Evolutionary conservation across 768 basidiomycete genomes (phyloP).

Genomic region (Coprinopsis sp.): DNA sequence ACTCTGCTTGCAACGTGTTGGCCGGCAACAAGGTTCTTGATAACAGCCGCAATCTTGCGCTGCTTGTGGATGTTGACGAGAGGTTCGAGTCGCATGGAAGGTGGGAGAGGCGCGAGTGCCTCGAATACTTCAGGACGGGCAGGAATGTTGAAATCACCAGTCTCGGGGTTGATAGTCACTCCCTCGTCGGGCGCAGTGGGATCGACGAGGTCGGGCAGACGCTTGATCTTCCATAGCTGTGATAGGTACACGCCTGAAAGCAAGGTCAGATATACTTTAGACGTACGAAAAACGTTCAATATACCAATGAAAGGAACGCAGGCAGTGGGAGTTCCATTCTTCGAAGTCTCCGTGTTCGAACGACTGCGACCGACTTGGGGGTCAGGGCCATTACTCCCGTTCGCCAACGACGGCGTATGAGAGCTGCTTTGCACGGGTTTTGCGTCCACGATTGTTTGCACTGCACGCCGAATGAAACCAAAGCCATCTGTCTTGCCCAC

Average conservation of each 20-base stretch:
- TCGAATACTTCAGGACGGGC: constrained; percentile 78
- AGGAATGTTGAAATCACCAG: constrained; percentile 61
- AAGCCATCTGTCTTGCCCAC: constrained; percentile 65
- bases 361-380: constrained; percentile 32
- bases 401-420: constrained; percentile 50
- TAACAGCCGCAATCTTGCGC: constrained; percentile 71
- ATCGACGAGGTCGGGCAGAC: constrained; percentile 76
- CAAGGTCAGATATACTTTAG: constrained; percentile 1
- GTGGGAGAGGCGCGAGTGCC: constrained; percentile 63
- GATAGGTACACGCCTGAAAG: constrained; percentile 71
- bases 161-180: constrained; percentile 59
- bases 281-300: constrained; percentile 16
- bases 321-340: constrained; percentile 38
- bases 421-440: constrained; percentile 54
- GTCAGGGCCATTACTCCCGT: constrained; percentile 37
- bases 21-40: constrained; percentile 75
- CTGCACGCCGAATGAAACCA: constrained; percentile 62
- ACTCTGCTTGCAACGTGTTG: constrained; percentile 78
- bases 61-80: constrained; percentile 90
- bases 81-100: constrained; percentile 77
- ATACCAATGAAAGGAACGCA: constrained; percentile 84
- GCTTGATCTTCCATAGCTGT: constrained; percentile 58
- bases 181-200: constrained; percentile 71
- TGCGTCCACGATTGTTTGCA: constrained; percentile 60
- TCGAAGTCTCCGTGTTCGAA: constrained; percentile 34